Percentiles rank a stretch among this genome's conserved stretches.
These are phyloP conservation scores for Garcia nutans DNA, from an alignment of 345 rosid species.

Conservation along the genomic window DNA sequence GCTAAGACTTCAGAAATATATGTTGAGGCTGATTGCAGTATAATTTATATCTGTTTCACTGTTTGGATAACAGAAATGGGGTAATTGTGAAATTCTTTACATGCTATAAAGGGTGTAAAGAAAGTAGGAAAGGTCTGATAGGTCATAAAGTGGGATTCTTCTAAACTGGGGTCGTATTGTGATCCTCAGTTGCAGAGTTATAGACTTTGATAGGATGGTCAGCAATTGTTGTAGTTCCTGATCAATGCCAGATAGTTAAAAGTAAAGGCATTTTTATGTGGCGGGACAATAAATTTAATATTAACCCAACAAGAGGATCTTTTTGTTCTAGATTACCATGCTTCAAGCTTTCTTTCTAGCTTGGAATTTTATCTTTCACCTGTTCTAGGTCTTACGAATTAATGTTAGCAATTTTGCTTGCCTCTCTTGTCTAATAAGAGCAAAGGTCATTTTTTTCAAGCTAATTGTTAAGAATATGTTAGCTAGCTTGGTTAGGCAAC, in stretches of 20 bases:
- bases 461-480: not conserved
- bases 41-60: no score
- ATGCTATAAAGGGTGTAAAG: not conserved
- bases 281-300: not conserved
- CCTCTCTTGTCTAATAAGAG: not conserved
- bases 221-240: not conserved
- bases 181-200: not conserved
- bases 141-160: not conserved
- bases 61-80: not conserved
- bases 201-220: not conserved
- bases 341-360: not conserved
- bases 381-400: not conserved
- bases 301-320: not conserved
- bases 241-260: not conserved
- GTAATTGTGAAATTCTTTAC: not conserved
- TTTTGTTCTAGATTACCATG: not conserved
- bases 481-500: not conserved
- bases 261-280: not conserved
- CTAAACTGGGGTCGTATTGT: not conserved
- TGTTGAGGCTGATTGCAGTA: not conserved
- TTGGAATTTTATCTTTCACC: not conserved
- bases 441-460: not conserved
- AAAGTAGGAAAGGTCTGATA: not conserved
- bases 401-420: not conserved
- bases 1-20: constrained; percentile 8